Evolutionary conservation across 2,329 filamentous ascomycete species (phyloP).

Genomic region (Claviceps sp.): DNA sequence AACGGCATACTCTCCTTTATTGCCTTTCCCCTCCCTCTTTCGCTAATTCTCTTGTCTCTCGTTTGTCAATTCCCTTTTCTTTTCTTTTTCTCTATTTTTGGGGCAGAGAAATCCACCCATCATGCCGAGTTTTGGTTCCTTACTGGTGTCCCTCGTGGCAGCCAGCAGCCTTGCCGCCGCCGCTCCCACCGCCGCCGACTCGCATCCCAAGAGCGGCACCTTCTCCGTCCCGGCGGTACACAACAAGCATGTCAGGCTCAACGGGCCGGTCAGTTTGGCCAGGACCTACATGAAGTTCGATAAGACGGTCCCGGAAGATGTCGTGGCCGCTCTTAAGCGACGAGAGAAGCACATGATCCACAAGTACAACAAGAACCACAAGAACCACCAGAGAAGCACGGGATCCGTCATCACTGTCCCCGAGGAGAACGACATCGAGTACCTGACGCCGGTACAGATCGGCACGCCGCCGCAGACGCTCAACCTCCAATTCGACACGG

Average conservation of each 20-base stretch:
- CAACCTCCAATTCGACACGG: constrained; percentile 12
- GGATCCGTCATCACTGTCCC: constrained; percentile 8
- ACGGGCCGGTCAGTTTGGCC: constrained; percentile 8
- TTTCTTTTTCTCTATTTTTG: neutral
- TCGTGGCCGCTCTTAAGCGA: neutral
- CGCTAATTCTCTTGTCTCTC: neutral
- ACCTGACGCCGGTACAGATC: constrained; percentile 9
- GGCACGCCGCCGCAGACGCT: constrained; percentile 11
- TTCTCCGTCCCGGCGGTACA: constrained; percentile 4
- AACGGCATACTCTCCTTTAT: too few relatives aligned
- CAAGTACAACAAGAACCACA: neutral
- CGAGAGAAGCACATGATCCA: neutral
- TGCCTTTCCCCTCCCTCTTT: neutral
- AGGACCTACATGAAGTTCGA: constrained; percentile 9
- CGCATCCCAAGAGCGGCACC: neutral
- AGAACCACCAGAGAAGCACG: neutral
- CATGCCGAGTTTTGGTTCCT: constrained; percentile 11
- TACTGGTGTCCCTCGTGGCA: constrained; percentile 10
- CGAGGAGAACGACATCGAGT: constrained; percentile 7
- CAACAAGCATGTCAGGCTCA: constrained; percentile 5
- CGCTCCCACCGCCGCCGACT: constrained; percentile 2
- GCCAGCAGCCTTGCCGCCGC: constrained; percentile 7
- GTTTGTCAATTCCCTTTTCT: neutral
- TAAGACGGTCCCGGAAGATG: constrained; percentile 5
- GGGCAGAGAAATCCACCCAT: neutral